Evolutionary conservation across 2,329 filamentous ascomycete species (phyloP), one percentile per base, ranked within the genome.

Genomic region (Colletotrichum brevisporum): DNA sequence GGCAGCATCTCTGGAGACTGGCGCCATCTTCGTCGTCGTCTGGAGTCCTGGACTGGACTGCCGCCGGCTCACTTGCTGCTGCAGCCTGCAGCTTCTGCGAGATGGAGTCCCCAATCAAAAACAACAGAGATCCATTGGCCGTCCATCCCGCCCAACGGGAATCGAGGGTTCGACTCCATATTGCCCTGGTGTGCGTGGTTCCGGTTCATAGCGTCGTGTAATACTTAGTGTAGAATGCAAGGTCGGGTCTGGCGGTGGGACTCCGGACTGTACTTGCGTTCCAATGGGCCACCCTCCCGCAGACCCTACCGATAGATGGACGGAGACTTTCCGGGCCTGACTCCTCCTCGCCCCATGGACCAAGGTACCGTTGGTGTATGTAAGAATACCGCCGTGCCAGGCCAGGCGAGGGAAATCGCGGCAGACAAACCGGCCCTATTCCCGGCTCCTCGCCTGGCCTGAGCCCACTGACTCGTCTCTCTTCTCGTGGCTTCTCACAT

Each of bases 101-200:
- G 54, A 65, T 68, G 66, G 66, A 65, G 61, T 65, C 54, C 50
- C 61, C 61, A 67, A 67, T 67, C 53, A 53, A 64, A 67, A 12
- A 18, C 26, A 26, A 64, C 59, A 57, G 52, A 47, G 59, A 64
- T 67, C 61, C 43, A 50, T 43, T 36, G 8, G 41, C 59, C 45
- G 41, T 50, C 43, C 45, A 27, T 48, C 41, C 54, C 24, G 26
- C 48, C 54, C 66, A 65, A 57, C 55, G 54, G 18, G 47, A 59
- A 43, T 43, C 31, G 15, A 66, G 50, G 43, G 48, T 55, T 55
- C 43, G 41, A 54, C 41, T 69, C 66, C 65, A 36, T 36, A 36
- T 36, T 36, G 31, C 31, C 31, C 31, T 36, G 10, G 31, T 36
- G 60, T 58, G 18, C 45, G 16, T 24, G 21, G 21, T 24, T 24